These are phyloP conservation scores for Hymenotorrendiella dingleyae DNA, from an alignment of 2,329 filamentous ascomycete genomes.

Conservation along the genomic window DNA sequence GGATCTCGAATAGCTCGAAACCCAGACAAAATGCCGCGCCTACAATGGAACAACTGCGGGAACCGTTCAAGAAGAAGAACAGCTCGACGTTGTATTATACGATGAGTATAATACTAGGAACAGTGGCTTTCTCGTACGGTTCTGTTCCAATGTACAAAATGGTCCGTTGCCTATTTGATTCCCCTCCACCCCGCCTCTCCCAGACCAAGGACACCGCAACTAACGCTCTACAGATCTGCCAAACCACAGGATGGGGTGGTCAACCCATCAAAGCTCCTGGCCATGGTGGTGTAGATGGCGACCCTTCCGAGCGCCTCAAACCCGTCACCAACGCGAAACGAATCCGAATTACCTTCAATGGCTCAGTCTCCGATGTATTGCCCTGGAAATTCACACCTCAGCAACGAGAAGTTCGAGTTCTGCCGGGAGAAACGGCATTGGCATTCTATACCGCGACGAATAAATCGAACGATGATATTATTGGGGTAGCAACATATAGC, in stretches of 20 bases:
- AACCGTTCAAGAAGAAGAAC: conserved; percentile 62
- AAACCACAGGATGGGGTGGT: conserved; percentile 85
- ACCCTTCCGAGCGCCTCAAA: conserved; percentile 69
- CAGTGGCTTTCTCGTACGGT: conserved; percentile 74
- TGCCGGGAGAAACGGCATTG: conserved; percentile 92
- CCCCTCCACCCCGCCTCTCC: background rate
- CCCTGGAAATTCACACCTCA: conserved; percentile 98
- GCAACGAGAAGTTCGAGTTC: conserved; percentile 90
- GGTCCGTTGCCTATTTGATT: conserved; percentile 43
- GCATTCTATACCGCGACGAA: conserved; percentile 98
- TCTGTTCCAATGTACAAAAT: conserved; percentile 86
- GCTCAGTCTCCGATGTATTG: conserved; percentile 88
- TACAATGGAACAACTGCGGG: conserved; percentile 59
- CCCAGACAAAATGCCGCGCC: conserved; percentile 34
- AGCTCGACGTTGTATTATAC: conserved; percentile 67
- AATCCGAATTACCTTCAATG: conserved; percentile 80
- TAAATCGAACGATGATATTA: conserved; percentile 83
- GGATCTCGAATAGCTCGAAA: conserved; percentile 26
- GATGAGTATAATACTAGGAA: conserved; percentile 71
- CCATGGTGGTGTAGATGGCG: conserved; percentile 52
- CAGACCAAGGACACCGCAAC: no score
- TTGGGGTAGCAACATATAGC: conserved; percentile 95
- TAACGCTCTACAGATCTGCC: conserved; percentile 57
- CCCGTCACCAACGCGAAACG: conserved; percentile 32
- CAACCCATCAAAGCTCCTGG: conserved; percentile 80